A percentile compares a stretch with the other conserved stretches of the same genome.
phyloP scores from a whole-genome alignment of 2,329 filamentous ascomycete species.

The Cadophora sp. region DNA sequence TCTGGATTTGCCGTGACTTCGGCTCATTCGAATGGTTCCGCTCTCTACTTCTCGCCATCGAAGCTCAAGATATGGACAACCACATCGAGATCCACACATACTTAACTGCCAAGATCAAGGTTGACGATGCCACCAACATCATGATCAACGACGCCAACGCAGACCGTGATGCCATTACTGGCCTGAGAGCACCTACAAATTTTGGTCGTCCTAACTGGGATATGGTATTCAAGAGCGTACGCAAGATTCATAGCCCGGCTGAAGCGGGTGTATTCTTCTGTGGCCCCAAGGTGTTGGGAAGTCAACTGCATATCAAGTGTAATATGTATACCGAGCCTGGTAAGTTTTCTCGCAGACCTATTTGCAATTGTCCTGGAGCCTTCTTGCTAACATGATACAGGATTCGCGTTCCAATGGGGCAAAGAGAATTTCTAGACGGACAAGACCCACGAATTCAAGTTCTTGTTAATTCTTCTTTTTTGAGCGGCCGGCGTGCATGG shows the following conservation, averaged over 20 bases:
- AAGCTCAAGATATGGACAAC: constrained; percentile 83
- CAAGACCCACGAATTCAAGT: no score
- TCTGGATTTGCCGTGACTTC: constrained; percentile 91
- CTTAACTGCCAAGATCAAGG: constrained; percentile 85
- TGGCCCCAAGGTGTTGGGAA: constrained; percentile 80
- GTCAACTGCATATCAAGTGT: constrained; percentile 79
- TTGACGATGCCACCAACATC: constrained; percentile 86
- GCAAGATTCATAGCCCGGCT: constrained; percentile 76
- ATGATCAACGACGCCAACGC: constrained; percentile 91
- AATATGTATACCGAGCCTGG: constrained; percentile 88
- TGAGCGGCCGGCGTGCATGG: neutral
- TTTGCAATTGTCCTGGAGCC: neutral
- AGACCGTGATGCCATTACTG: constrained; percentile 84
- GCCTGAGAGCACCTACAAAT: constrained; percentile 81
- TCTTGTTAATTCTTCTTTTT: constrained; percentile 1
- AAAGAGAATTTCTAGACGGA: constrained; percentile 58
- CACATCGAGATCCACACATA: constrained; percentile 91
- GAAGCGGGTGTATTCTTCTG: constrained; percentile 87
- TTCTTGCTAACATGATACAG: constrained; percentile 31
- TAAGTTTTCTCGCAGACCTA: constrained; percentile 54
- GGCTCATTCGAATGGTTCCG: constrained; percentile 91
- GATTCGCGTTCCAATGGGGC: constrained; percentile 49
- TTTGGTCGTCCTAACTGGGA: constrained; percentile 91
- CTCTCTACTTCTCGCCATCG: constrained; percentile 81
- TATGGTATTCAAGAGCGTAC: constrained; percentile 84